These are phyloP conservation scores for Candida michaelii DNA, from an alignment of 805 yeast genomes.

Conservation along the genomic window DNA sequence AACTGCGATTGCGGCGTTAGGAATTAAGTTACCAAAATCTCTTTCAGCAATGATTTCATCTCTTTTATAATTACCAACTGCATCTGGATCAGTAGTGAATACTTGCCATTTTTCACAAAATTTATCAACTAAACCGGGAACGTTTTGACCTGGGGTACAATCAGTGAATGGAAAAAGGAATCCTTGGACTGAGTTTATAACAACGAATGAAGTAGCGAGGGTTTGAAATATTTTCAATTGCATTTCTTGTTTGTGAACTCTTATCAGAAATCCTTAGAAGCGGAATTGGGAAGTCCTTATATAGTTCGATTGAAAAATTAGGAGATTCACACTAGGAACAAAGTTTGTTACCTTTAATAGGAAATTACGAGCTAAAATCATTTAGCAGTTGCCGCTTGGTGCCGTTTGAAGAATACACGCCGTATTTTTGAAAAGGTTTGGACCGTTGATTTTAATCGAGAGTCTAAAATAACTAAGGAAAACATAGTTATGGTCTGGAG, in stretches of 20 bases:
- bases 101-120: slow-evolving; percentile 9
- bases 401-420: too few relatives aligned
- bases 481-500: too few relatives aligned
- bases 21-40: slow-evolving; percentile 12
- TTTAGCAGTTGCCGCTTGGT: too few relatives aligned
- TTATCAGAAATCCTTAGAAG: not conserved
- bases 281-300: too few relatives aligned
- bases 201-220: slow-evolving; percentile 8
- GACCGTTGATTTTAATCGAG: too few relatives aligned
- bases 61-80: not conserved
- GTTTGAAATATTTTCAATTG: slow-evolving; percentile 2
- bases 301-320: too few relatives aligned
- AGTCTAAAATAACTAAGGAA: too few relatives aligned
- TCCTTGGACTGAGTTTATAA: slow-evolving; percentile 7
- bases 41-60: not conserved
- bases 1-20: slow-evolving; percentile 25
- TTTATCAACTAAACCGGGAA: slow-evolving; percentile 1
- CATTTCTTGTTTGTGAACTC: slow-evolving; percentile 2
- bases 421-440: too few relatives aligned
- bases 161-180: slow-evolving; percentile 10
- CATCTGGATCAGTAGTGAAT: not conserved
- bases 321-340: too few relatives aligned
- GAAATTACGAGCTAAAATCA: too few relatives aligned
- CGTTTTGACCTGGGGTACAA: not conserved
- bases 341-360: too few relatives aligned